Evolutionary conservation across 2,329 filamentous ascomycete species (phyloP), one percentile per base, ranked within the genome.

Genomic region (Neonectria ditissima): DNA sequence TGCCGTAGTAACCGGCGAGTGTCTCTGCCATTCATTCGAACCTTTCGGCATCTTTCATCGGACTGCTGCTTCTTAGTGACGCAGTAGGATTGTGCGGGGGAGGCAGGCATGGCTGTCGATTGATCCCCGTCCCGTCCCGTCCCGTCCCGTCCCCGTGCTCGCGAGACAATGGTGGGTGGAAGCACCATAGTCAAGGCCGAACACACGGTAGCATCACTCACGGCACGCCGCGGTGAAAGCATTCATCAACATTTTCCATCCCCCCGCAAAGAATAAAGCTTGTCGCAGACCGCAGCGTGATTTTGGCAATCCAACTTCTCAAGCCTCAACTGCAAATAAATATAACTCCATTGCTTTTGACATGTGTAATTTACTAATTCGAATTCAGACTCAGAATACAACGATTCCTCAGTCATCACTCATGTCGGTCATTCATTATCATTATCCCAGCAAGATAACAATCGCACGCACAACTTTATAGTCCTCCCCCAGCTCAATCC

Each of bases 391-490:
- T 73, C 58, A 68, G 71, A 74, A 73, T 70, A 60, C 62, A 64
- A 66, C 52, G 65, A 69, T 72, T 73, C 68, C 56, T 71, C 70
- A 73, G 70, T 72, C 74, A 69, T 75, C 69, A 75, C 67, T 75
- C 74, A 74, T 76, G 59, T 75, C 65, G 63, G 65, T 75, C 74
- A 57, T 76, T 74, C 69, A 73, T 69, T 74, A 74, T 76, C 74
- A 68, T 76, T 68, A 76, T 74, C 68, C 73, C 63, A 73, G 75
- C 67, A 67, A 69, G 59, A 55, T 55, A 67, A 65, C 43, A 66
- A 58, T 51, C 51, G 51, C 55, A 53, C 47, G 28, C 47, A 34
- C n/a, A 43, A n/a, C 5, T 53, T 34, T 55, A 34, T 39, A 39
- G 18, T 28, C 45, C 20, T 55, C 32, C 48, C 34, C 43, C 39